Evolutionary conservation across 1,284 basidiomycete species (phyloP), one percentile per base, ranked within the genome.

Genomic region (Sphaerobolus stellatus): DNA sequence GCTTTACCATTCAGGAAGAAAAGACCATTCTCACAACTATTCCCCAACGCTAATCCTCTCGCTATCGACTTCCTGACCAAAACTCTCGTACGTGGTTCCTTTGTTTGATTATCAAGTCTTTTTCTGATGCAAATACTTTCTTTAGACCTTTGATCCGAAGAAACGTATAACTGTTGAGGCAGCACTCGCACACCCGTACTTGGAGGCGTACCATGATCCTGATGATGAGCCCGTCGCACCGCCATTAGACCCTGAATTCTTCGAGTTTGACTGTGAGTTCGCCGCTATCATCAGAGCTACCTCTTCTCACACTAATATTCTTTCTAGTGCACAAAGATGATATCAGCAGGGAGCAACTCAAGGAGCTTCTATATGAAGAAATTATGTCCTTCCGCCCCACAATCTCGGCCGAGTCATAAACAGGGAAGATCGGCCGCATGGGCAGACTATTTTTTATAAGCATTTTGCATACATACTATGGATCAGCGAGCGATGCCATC

Each of bases 11-110:
- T 97, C 81, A 81, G 90, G 59, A 94, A 92, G 74, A 83, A 82
- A 64, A 79, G 83, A 56, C 81, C 87, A 16, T 95, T 96, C 65
- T 78, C 83, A 28, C 78, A 80, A 38, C 68, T 96, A 22, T 96
- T 92, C 77, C 93, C 94, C 4, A 93, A 92, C 62, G 93, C 94
- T 33, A 91, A 80, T 64, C 83, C 90, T 0, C 69, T 86, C 52
- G 95, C 95, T 2, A 75, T 96, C 50, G 95, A 98, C 71, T 97
- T 98, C 73, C 75, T 98, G 61, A 83, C 87, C n/a, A 88, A 88
- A 73, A 92, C 91, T 9, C 73, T 98, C 71, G 92, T 92, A 58
- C 69, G 87, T 77, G 41, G 4, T 46, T 31, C 48, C 33, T 13
- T 30, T 18, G 4, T 63, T 27, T 27, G 40, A 58, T 24, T 48